phyloP scores from a whole-genome alignment of 495 filamentous ascomycete species.

The Copromyces sp. region DNA sequence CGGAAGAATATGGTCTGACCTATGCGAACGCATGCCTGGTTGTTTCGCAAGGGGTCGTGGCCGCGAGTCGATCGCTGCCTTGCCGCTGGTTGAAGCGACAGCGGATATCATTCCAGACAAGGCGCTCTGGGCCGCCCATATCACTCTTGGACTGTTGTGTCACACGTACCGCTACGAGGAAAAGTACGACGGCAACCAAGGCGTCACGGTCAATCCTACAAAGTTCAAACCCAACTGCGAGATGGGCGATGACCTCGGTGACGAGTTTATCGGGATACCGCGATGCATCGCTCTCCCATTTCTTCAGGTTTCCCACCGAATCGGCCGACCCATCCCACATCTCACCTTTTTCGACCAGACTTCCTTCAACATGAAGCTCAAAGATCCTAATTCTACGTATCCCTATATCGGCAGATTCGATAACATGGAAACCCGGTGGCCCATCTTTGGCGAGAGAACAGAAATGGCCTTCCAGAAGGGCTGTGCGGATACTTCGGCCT shows the following conservation, averaged over 20 bases:
- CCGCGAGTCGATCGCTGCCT: conserved; percentile 35
- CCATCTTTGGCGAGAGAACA: conserved; percentile 39
- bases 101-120: conserved; percentile 39
- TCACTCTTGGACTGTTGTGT: conserved; percentile 40
- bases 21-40: conserved; percentile 44
- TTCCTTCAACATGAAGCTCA: conserved; percentile 42
- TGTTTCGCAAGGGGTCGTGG: conserved; percentile 39
- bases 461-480: conserved; percentile 40
- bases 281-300: conserved; percentile 37
- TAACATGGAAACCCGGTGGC: conserved; percentile 44
- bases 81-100: conserved; percentile 37
- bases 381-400: conserved; percentile 33
- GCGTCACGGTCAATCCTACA: conserved; percentile 27
- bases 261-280: conserved; percentile 40
- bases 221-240: conserved; percentile 31
- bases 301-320: conserved; percentile 35
- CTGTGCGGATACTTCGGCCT: conserved; percentile 31
- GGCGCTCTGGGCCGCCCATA: conserved; percentile 42
- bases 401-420: conserved; percentile 39
- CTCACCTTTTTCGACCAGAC: conserved; percentile 42
- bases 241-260: conserved; percentile 39
- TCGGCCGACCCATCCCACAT: conserved; percentile 39
- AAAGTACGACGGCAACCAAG: conserved; percentile 41
- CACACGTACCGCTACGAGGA: conserved; percentile 42
- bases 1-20: conserved; percentile 42